phyloP scores from a whole-genome alignment of 2,329 filamentous ascomycete species.

The Cercospora brassicicola region DNA sequence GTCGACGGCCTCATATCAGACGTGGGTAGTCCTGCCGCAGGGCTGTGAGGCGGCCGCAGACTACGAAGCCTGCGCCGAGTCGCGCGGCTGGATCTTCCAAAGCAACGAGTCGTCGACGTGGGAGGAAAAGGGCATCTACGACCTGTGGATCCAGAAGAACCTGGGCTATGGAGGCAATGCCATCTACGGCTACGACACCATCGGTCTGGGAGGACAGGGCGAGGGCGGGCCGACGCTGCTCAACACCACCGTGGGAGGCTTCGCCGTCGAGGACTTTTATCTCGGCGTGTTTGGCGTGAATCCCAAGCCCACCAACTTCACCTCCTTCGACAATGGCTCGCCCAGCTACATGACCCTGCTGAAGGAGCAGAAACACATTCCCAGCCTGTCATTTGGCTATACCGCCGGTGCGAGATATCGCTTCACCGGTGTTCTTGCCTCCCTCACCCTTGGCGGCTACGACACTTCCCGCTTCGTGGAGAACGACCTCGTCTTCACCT shows the following conservation, averaged over 20 bases:
- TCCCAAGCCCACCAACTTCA: slow-evolving; percentile 53
- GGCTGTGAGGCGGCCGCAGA: slow-evolving; percentile 51
- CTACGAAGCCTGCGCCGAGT: slow-evolving; percentile 50
- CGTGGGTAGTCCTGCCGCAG: slow-evolving; percentile 64
- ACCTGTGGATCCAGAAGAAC: slow-evolving; percentile 58
- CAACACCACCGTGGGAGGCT: slow-evolving; percentile 46
- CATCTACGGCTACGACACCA: slow-evolving; percentile 60
- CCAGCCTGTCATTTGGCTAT: slow-evolving; percentile 73
- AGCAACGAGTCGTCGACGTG: slow-evolving; percentile 57
- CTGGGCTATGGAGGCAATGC: slow-evolving; percentile 63
- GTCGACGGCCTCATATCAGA: slow-evolving; percentile 69
- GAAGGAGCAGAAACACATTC: slow-evolving; percentile 60
- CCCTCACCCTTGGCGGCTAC: slow-evolving; percentile 68
- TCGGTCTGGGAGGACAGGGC: slow-evolving; percentile 44
- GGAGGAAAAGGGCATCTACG: slow-evolving; percentile 60
- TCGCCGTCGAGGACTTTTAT: slow-evolving; percentile 46
- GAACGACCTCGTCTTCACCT: slow-evolving; percentile 61
- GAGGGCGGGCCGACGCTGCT: slow-evolving; percentile 44
- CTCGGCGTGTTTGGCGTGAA: slow-evolving; percentile 52
- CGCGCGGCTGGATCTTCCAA: slow-evolving; percentile 62
- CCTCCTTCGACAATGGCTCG: slow-evolving; percentile 54
- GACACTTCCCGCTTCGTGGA: slow-evolving; percentile 62
- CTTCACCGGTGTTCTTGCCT: slow-evolving; percentile 41
- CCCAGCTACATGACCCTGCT: slow-evolving; percentile 56
- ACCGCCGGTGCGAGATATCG: slow-evolving; percentile 74